Conservation (phyloP, 2,329 filamentous ascomycete genomes). For the Bimuria novae-zelandiae region DNA sequence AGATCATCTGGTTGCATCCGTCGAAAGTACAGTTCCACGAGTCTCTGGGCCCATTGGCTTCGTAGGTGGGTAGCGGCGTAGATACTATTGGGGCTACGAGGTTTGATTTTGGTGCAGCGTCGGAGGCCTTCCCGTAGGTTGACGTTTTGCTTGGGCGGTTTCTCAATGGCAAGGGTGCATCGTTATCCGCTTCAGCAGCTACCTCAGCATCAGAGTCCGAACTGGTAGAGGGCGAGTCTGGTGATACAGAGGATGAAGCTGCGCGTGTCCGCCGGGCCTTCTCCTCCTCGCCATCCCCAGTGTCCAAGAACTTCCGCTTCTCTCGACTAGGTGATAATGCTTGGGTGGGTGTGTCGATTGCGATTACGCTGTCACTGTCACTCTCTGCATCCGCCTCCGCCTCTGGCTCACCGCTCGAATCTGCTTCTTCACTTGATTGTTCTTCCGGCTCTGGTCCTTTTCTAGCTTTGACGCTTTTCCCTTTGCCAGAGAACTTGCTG, state of each 20-base stretch:
- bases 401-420: slow-evolving; percentile 14
- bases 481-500: slow-evolving; percentile 43
- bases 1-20: slow-evolving; percentile 67
- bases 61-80: slow-evolving; percentile 40
- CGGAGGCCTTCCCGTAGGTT: slow-evolving; percentile 7
- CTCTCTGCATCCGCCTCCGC: slow-evolving; percentile 8
- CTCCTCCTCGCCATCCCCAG: slow-evolving; percentile 18
- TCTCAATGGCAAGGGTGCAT: slow-evolving; percentile 32
- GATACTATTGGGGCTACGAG: slow-evolving; percentile 31
- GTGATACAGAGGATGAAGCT: slow-evolving; percentile 24
- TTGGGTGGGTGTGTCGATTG: slow-evolving; percentile 37
- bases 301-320: slow-evolving; percentile 35
- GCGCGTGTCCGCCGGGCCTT: slow-evolving; percentile 34
- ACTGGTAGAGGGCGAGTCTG: slow-evolving; percentile 29
- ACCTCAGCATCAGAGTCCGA: slow-evolving; percentile 16
- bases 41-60: slow-evolving; percentile 59
- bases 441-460: slow-evolving; percentile 15
- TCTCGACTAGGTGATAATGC: slow-evolving; percentile 26
- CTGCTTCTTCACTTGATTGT: slow-evolving; percentile 21
- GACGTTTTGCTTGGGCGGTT: slow-evolving; percentile 19
- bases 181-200: slow-evolving; percentile 9
- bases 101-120: slow-evolving; percentile 16
- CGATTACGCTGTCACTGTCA: slow-evolving; percentile 20
- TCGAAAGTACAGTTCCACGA: slow-evolving; percentile 70
- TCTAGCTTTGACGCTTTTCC: slow-evolving; percentile 21